phyloP scores from a whole-genome alignment of 768 basidiomycete species.

The Rossbeevera mucosa region DNA sequence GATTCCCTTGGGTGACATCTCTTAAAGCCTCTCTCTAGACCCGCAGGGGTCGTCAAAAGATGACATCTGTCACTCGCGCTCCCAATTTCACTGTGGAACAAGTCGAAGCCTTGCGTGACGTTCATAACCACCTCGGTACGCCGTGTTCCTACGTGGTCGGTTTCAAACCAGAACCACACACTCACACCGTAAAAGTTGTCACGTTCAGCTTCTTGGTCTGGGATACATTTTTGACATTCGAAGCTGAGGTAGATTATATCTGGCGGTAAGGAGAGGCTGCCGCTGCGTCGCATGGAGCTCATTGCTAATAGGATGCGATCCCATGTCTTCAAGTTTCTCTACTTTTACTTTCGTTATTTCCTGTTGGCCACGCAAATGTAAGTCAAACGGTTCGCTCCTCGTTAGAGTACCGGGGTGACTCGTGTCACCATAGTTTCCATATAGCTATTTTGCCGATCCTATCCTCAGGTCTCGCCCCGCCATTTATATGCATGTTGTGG shows the following conservation, averaged over 20 bases:
- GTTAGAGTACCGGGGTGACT: neutral
- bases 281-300: neutral
- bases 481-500: conserved; percentile 8
- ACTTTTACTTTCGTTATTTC: conserved; percentile 19
- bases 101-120: conserved; percentile 5
- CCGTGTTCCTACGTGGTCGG: neutral
- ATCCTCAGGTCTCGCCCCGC: conserved; percentile 5
- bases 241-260: conserved; percentile 25
- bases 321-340: conserved; percentile 10
- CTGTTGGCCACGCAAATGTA: conserved; percentile 11
- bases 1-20: neutral
- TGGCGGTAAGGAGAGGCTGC: conserved; percentile 26
- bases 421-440: conserved; percentile 7
- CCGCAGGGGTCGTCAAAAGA: neutral
- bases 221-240: conserved; percentile 26
- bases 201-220: conserved; percentile 24
- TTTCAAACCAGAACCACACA: neutral
- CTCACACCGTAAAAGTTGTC: conserved; percentile 17
- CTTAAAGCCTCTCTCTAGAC: neutral
- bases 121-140: conserved; percentile 10
- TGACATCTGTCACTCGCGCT: neutral
- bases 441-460: conserved; percentile 1
- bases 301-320: conserved; percentile 8
- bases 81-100: conserved; percentile 1
- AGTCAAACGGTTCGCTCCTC: neutral